phyloP scores from a whole-genome alignment of 495 filamentous ascomycete genomes.

The Penicillium ochrochloron region DNA sequence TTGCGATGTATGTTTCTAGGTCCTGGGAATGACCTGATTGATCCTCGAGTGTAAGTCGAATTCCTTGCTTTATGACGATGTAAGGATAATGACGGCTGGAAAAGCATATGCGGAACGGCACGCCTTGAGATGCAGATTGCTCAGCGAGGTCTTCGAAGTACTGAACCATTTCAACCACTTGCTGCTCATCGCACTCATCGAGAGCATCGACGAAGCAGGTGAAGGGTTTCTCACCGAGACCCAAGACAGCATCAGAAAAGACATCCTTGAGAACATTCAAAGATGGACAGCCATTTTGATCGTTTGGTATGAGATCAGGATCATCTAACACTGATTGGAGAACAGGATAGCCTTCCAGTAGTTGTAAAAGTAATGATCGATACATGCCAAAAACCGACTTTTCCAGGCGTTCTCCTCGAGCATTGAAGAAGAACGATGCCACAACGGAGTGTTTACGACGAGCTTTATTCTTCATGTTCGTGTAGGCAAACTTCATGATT shows the following conservation, averaged over 20 bases:
- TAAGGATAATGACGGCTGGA: constrained; percentile 58
- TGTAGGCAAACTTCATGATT: constrained; percentile 52
- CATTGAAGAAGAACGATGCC: constrained; percentile 59
- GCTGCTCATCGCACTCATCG: constrained; percentile 44
- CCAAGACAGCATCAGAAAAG: constrained; percentile 22
- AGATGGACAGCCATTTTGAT: constrained; percentile 15
- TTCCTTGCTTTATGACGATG: constrained; percentile 41
- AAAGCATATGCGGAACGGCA: constrained; percentile 42
- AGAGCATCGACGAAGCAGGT: constrained; percentile 48
- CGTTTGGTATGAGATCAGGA: constrained; percentile 10
- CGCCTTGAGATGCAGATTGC: constrained; percentile 17
- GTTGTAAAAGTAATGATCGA: constrained; percentile 50
- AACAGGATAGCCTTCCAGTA: constrained; percentile 35
- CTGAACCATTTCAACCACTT: constrained; percentile 42
- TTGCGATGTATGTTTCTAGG: constrained; percentile 29
- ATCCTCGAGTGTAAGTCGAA: constrained; percentile 35
- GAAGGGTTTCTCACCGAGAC: constrained; percentile 30
- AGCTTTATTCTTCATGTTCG: constrained; percentile 21
- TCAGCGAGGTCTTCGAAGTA: constrained; percentile 43
- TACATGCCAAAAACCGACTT: constrained; percentile 59
- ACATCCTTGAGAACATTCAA: constrained; percentile 30
- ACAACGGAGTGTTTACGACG: constrained; percentile 20
- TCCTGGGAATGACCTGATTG: constrained; percentile 36
- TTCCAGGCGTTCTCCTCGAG: constrained; percentile 52
- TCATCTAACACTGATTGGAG: constrained; percentile 33